Evolutionary conservation across 345 rosid genomes (phyloP), one percentile per base, ranked within the genome.

Genomic region (Trapa bicornis): DNA sequence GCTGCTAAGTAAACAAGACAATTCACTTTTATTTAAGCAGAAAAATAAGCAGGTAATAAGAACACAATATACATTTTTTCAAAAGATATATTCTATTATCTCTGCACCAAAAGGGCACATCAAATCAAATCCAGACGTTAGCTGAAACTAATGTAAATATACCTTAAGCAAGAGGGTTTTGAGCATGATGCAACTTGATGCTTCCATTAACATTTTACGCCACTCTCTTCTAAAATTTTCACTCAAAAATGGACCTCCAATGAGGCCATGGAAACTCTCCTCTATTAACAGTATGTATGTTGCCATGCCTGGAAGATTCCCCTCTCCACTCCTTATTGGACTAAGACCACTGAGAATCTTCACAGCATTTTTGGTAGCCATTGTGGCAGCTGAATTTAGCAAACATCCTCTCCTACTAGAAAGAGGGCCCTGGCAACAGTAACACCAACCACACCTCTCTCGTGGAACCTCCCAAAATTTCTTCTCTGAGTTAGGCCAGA

Each of bases 401-500:
- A 89, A 83, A 74, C 99, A 94, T 48, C 88, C 97, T 79, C 87
- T 91, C 83, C 73, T 83, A 75, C 80, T 87, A 67, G 70, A 75
- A 60, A 80, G 33, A 65, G 85, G 66, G 71, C 80, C 75, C 88
- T 87, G 85, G 76, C 99, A 94, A 65, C 95, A 82, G 82, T 85
- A 76, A 80, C 99, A 94, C 97, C 99, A 94, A 67, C 97, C 96
- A 76, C 97, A 94, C 85, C 99, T 83, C 83, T 94, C 97, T 81
- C 97, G 86, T 52, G 94, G 85, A 67, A 91, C 80, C 74, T 94
- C 97, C 68, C 83, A 70, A 70, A 80, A 77, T 81, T 85, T 94
- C 84, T 79, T 94, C 77, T 89, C 97, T 67, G 86, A 78, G 74
- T 79, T 81, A 70, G 99, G 99, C 99, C 99, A 94, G 87, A 94